Evolutionary conservation across 2,329 filamentous ascomycete species (phyloP).

Genomic region (Eurotiales sp.): DNA sequence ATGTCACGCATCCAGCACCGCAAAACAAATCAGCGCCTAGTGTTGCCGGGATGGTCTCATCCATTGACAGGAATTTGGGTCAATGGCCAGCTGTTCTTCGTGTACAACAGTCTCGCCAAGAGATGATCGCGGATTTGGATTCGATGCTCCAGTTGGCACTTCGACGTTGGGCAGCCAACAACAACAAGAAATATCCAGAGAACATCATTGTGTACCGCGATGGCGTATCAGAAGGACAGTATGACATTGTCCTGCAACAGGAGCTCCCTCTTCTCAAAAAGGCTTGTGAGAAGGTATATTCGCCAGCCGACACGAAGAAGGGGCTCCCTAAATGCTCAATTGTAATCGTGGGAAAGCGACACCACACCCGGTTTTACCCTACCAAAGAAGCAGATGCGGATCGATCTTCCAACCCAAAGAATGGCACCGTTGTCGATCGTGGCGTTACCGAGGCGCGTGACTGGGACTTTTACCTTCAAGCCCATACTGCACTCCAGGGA

Average conservation of each 20-base stretch:
- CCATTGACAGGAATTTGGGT: constrained; percentile 62
- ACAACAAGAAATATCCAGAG: constrained; percentile 59
- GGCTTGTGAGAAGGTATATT: constrained; percentile 62
- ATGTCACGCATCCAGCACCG: constrained; percentile 85
- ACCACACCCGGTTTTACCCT: constrained; percentile 84
- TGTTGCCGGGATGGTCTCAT: constrained; percentile 76
- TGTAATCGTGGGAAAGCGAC: constrained; percentile 80
- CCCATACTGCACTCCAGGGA: constrained; percentile 75
- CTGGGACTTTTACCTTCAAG: constrained; percentile 84
- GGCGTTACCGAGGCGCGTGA: constrained; percentile 70
- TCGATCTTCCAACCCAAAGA: constrained; percentile 62
- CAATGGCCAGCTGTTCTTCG: constrained; percentile 77
- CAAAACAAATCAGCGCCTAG: constrained; percentile 68
- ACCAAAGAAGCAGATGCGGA: constrained; percentile 53
- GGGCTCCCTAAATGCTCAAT: constrained; percentile 63
- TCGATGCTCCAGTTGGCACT: constrained; percentile 61
- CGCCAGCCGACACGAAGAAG: constrained; percentile 44
- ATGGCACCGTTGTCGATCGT: constrained; percentile 81
- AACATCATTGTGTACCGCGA: constrained; percentile 85
- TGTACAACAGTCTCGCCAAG: constrained; percentile 60
- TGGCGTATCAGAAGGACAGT: constrained; percentile 85
- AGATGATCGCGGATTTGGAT: constrained; percentile 66
- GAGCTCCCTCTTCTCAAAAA: constrained; percentile 58
- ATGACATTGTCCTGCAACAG: constrained; percentile 60
- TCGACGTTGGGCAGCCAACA: constrained; percentile 61